A percentile compares a stretch with the other conserved stretches of the same genome.
These are phyloP conservation scores for Gastrolobium villosum DNA, from an alignment of 306 rosid species.

Conservation along the genomic window DNA sequence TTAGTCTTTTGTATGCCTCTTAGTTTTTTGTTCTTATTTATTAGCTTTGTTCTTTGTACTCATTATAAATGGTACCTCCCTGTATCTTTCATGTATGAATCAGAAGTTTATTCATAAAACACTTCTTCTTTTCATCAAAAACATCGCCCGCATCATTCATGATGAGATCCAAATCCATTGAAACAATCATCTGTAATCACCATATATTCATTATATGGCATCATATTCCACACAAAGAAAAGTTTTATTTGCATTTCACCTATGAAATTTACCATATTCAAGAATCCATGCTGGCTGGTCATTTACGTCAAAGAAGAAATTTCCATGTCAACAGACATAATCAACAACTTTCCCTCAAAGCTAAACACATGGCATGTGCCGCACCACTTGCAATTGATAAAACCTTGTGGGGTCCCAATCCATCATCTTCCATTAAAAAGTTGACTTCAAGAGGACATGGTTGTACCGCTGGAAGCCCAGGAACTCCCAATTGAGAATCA, in stretches of 20 bases:
- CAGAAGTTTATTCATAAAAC: too few species aligned
- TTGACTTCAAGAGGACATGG: slow-evolving; percentile 77
- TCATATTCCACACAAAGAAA: slow-evolving; percentile 5
- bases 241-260: slow-evolving; percentile 24
- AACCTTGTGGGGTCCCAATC: slow-evolving; percentile 77
- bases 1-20: too few species aligned
- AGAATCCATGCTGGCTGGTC: slow-evolving; percentile 1
- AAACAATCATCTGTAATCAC: slow-evolving; percentile 34
- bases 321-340: not conserved
- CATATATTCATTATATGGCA: slow-evolving; percentile 3
- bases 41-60: too few species aligned
- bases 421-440: slow-evolving; percentile 83
- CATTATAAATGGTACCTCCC: too few species aligned
- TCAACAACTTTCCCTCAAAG: slow-evolving; percentile 59
- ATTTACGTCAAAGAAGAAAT: slow-evolving; percentile 31
- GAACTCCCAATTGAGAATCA: slow-evolving; percentile 91
- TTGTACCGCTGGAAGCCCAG: slow-evolving; percentile 85
- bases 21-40: too few species aligned
- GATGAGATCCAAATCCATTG: slow-evolving; percentile 35
- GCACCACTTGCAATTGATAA: slow-evolving; percentile 81
- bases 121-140: too few species aligned
- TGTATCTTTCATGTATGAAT: too few species aligned
- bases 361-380: slow-evolving; percentile 86
- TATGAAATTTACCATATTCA: slow-evolving; percentile 20
- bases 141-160: slow-evolving; percentile 4